phyloP scores from a whole-genome alignment of 371 early-diverging fungal species.

The Mucor piriformis region DNA sequence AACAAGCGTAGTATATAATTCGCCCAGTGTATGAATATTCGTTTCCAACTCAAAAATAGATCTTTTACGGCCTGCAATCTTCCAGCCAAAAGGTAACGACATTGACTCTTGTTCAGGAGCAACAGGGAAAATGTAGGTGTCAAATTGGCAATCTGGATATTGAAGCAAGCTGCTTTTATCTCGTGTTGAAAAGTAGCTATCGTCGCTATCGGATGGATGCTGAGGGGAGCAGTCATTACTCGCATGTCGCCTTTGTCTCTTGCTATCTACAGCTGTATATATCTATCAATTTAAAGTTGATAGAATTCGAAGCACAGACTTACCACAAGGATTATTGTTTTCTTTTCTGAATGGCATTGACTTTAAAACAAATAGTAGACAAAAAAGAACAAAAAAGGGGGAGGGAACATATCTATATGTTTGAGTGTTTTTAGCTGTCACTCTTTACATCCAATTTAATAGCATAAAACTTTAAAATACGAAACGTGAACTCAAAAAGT shows the following conservation, averaged over 20 bases:
- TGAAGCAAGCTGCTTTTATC: not conserved
- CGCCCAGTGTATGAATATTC: slow-evolving; percentile 40
- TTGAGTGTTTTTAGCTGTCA: not conserved
- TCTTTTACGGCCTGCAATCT: slow-evolving; percentile 16
- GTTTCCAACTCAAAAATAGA: slow-evolving; percentile 37
- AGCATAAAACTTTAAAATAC: not conserved
- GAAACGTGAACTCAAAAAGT: not conserved
- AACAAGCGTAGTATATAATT: slow-evolving; percentile 28
- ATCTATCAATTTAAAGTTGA: not conserved
- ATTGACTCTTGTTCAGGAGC: not conserved
- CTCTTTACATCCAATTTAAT: slow-evolving; percentile 1
- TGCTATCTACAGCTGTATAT: not conserved
- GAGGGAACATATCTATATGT: not conserved
- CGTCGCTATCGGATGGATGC: not conserved
- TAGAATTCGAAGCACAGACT: not conserved
- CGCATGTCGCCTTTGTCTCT: not conserved
- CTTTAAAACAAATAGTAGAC: not conserved
- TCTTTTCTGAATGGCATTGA: slow-evolving; percentile 2
- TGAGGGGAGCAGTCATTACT: not conserved
- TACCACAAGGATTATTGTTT: slow-evolving; percentile 1
- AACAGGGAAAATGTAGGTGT: not conserved
- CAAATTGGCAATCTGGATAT: not conserved
- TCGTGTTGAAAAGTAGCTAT: not conserved
- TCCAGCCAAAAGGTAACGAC: slow-evolving; percentile 33
- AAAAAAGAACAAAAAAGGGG: not conserved